phyloP scores from a whole-genome alignment of 2,329 filamentous ascomycete species.

The Aspergillus tanneri region DNA sequence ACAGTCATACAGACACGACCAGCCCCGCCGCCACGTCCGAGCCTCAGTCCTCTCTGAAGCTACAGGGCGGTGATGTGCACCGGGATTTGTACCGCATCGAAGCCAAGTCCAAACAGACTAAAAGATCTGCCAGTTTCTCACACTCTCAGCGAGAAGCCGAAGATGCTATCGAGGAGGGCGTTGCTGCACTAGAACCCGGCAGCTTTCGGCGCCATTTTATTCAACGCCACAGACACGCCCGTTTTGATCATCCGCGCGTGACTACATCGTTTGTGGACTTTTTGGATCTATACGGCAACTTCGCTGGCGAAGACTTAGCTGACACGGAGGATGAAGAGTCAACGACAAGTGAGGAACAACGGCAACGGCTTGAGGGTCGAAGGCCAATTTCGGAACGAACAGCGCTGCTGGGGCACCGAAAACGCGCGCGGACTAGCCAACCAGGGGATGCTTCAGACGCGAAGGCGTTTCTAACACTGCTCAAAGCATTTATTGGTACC shows the following conservation, averaged over 20 bases:
- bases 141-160: conserved; percentile 39
- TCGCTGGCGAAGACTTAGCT: conserved; percentile 69
- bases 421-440: conserved; percentile 49
- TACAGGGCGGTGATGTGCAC: conserved; percentile 77
- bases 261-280: conserved; percentile 65
- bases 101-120: conserved; percentile 49
- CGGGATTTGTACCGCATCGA: conserved; percentile 74
- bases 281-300: conserved; percentile 71
- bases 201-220: conserved; percentile 57
- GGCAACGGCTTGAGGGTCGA: conserved; percentile 47
- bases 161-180: conserved; percentile 33
- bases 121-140: conserved; percentile 67
- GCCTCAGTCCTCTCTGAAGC: conserved; percentile 64
- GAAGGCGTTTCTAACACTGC: conserved; percentile 74
- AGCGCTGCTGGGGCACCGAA: conserved; percentile 59
- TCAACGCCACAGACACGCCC: conserved; percentile 34
- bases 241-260: conserved; percentile 14
- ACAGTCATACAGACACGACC: neutral
- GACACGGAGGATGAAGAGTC: conserved; percentile 58
- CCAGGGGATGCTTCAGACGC: conserved; percentile 65
- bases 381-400: conserved; percentile 49
- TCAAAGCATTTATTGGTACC: conserved; percentile 77
- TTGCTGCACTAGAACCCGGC: conserved; percentile 51
- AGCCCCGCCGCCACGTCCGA: conserved; percentile 1
- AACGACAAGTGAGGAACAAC: conserved; percentile 47